These are phyloP conservation scores for Epithemia pelagica DNA, from an alignment of 108 stramenopile genomes.

Conservation along the genomic window DNA sequence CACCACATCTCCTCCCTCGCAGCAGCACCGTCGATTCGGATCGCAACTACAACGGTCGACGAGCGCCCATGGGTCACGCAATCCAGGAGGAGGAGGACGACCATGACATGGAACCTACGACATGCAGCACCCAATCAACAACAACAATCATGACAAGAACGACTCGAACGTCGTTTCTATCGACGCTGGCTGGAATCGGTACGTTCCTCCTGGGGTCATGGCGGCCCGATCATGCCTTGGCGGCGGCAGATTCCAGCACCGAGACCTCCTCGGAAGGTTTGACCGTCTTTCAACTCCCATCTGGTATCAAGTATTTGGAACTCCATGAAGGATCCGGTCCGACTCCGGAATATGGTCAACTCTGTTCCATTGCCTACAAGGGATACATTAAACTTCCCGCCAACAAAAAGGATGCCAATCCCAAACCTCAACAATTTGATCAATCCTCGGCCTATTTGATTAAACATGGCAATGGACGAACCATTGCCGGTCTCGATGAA, in stretches of 20 bases:
- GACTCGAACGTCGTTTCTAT: background rate
- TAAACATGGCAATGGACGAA: conserved; percentile 83
- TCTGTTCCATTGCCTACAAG: conserved; percentile 64
- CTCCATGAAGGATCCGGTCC: conserved; percentile 25
- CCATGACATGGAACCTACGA: no score
- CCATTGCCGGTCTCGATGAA: conserved; percentile 75
- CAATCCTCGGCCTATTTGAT: conserved; percentile 45
- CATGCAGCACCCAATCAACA: no score
- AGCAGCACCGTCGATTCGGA: no score
- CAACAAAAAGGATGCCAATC: conserved; percentile 10
- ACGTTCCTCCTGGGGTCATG: no score
- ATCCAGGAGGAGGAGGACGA: no score
- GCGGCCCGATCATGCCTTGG: no score
- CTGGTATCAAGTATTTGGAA: conserved; percentile 80
- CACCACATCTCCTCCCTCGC: no score
- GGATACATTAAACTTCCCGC: conserved; percentile 70
- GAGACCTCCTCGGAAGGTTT: background rate
- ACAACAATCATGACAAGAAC: background rate
- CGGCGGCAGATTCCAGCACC: background rate
- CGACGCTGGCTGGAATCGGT: background rate
- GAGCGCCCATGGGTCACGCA: no score
- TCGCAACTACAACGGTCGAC: no score
- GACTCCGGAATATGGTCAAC: conserved; percentile 67
- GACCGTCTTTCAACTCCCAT: conserved; percentile 52
- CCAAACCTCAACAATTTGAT: conserved; percentile 56